Conservation (phyloP, 1,284 basidiomycete genomes). For the Jaminaea rosea region DNA sequence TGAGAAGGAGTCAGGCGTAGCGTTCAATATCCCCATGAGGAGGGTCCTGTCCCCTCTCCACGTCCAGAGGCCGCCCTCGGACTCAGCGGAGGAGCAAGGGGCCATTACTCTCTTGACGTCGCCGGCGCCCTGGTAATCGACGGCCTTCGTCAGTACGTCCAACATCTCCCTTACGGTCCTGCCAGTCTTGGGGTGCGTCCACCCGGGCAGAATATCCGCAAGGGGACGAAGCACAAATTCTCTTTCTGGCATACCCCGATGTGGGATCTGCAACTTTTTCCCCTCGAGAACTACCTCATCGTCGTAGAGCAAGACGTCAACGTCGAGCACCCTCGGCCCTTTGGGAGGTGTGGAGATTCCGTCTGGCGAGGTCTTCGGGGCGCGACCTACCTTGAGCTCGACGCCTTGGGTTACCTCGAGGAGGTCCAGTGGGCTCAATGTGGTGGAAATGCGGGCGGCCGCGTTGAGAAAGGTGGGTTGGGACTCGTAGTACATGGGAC, state of each 20-base stretch:
- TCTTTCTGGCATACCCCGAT: slow-evolving; percentile 69
- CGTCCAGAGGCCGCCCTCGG: slow-evolving; percentile 13
- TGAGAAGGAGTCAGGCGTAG: slow-evolving; percentile 94
- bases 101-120: slow-evolving; percentile 25
- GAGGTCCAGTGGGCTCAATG: slow-evolving; percentile 58
- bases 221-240: slow-evolving; percentile 87
- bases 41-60: slow-evolving; percentile 53
- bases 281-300: slow-evolving; percentile 57
- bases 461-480: slow-evolving; percentile 86
- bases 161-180: slow-evolving; percentile 35
- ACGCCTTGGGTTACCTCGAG: slow-evolving; percentile 65
- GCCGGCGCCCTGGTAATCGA: slow-evolving; percentile 17
- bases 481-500: slow-evolving; percentile 88
- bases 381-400: slow-evolving; percentile 69
- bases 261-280: slow-evolving; percentile 71
- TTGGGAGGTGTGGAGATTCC: slow-evolving; percentile 62
- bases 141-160: slow-evolving; percentile 24
- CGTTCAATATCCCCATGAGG: slow-evolving; percentile 89
- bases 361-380: too few relatives aligned
- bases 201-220: slow-evolving; percentile 54
- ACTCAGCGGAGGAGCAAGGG: slow-evolving; percentile 9
- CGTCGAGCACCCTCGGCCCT: slow-evolving; percentile 80
- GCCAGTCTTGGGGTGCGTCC: slow-evolving; percentile 38
- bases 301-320: slow-evolving; percentile 80
- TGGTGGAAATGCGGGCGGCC: slow-evolving; percentile 71